A percentile compares a stretch with the other conserved stretches of the same genome.
phyloP scores from a whole-genome alignment of 139 green algal genomes.

The Coelastrella sp. region DNA sequence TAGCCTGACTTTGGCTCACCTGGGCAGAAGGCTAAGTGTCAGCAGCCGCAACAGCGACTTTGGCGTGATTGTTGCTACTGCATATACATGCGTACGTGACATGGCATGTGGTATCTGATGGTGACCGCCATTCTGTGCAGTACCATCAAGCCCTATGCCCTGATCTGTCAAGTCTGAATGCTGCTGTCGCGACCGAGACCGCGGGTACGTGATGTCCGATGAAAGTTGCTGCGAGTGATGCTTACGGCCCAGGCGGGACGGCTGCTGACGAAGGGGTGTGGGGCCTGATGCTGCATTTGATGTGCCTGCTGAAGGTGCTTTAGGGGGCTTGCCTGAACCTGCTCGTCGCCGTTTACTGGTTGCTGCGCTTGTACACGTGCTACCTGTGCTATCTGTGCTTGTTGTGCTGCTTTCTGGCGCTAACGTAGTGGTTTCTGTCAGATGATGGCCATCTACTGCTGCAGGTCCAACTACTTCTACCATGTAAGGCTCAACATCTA shows the following conservation, averaged over 20 bases:
- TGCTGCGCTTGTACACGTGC: conserved; percentile 37
- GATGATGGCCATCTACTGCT: not conserved
- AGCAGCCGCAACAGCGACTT: conserved; percentile 28
- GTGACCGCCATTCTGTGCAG: conserved; percentile 15
- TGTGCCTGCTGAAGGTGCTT: conserved; percentile 21
- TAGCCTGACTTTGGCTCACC: not conserved
- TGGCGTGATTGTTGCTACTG: conserved; percentile 39
- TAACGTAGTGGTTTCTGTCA: conserved; percentile 19
- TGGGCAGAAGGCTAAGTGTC: conserved; percentile 27
- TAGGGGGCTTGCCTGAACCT: conserved; percentile 32
- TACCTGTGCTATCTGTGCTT: conserved; percentile 39
- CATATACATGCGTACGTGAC: conserved; percentile 36
- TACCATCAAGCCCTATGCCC: not conserved
- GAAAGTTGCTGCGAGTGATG: conserved; percentile 6
- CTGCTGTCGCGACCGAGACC: conserved; percentile 9
- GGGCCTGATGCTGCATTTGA: not conserved
- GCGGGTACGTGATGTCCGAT: not conserved
- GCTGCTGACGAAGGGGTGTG: not conserved
- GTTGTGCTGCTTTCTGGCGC: conserved; percentile 36
- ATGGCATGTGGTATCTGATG: conserved; percentile 8
- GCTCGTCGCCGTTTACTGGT: conserved; percentile 34
- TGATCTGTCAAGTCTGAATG: conserved; percentile 25
- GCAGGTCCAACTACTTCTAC: conserved; percentile 15
- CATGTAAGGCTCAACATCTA: conserved; percentile 45
- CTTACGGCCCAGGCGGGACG: conserved; percentile 17